These are phyloP conservation scores for Ricinus communis DNA, from an alignment of 345 rosid species.

Conservation along the genomic window DNA sequence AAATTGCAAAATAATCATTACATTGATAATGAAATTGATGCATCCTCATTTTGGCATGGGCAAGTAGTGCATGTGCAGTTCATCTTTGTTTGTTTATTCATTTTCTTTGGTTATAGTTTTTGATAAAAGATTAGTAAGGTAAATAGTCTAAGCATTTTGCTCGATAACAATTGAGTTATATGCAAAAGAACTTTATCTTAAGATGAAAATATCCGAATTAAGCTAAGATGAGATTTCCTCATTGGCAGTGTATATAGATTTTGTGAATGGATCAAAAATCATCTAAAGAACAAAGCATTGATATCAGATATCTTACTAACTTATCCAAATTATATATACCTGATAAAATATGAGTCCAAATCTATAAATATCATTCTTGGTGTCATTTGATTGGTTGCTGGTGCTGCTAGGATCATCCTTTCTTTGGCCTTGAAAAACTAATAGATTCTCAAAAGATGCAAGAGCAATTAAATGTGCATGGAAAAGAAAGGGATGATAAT, in stretches of 20 bases:
- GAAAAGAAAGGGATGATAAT: neutral
- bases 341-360: conserved; percentile 50
- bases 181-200: neutral
- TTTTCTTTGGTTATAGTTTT: no score
- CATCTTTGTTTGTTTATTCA: no score
- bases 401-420: conserved; percentile 24
- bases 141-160: neutral
- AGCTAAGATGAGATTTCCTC: no score
- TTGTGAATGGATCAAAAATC: neutral
- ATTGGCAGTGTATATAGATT: neutral
- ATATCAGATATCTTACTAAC: neutral
- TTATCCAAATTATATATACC: conserved; percentile 25
- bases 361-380: conserved; percentile 37
- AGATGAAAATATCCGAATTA: neutral
- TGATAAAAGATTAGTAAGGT: no score
- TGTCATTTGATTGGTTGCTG: conserved; percentile 28
- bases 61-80: neutral
- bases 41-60: neutral
- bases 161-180: neutral
- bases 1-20: neutral
- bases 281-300: no score
- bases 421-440: conserved; percentile 33
- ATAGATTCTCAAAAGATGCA: conserved; percentile 6
- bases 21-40: neutral
- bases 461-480: neutral